Evolutionary conservation across 192 early-diverging fungal genomes (phyloP).

Genomic region (Podila epicladia): DNA sequence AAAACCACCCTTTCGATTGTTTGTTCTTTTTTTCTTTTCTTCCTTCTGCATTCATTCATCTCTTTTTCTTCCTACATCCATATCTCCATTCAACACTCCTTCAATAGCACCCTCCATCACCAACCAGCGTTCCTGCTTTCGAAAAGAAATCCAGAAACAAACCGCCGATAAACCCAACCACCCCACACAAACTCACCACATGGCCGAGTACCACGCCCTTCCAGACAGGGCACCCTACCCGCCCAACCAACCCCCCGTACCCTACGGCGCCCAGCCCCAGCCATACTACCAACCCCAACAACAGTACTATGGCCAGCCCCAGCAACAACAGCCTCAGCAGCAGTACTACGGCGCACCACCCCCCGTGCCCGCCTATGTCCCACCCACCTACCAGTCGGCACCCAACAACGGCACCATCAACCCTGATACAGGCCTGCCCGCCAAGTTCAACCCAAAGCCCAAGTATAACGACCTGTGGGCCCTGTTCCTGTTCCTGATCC

Average conservation of each 20-base stretch:
- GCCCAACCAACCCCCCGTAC: conserved; percentile 13
- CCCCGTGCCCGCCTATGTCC: conserved; percentile 12
- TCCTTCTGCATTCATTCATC: background rate
- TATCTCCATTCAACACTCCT: background rate
- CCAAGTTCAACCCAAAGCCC: conserved; percentile 54
- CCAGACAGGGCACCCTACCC: conserved; percentile 19
- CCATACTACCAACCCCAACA: conserved; percentile 33
- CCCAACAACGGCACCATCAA: conserved; percentile 23
- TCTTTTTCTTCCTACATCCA: background rate
- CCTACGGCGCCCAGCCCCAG: conserved; percentile 36
- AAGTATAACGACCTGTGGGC: conserved; percentile 56
- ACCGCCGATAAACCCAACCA: too few relatives aligned
- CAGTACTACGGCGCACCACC: conserved; percentile 29
- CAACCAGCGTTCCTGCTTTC: background rate
- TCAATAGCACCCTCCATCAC: background rate
- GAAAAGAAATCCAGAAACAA: background rate
- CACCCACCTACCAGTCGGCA: conserved; percentile 19
- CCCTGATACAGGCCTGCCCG: conserved; percentile 40
- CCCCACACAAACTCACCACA: background rate
- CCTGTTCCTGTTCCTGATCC: conserved; percentile 32
- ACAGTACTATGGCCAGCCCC: conserved; percentile 21
- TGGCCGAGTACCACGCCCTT: conserved; percentile 3
- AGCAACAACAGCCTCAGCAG: conserved; percentile 34
- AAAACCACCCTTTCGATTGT: background rate
- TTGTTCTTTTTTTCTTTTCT: conserved; percentile 6